Base-by-base conservation (phyloP, 2,329 filamentous ascomycete species). In the Torrubiellomyces zombiae region DNA sequence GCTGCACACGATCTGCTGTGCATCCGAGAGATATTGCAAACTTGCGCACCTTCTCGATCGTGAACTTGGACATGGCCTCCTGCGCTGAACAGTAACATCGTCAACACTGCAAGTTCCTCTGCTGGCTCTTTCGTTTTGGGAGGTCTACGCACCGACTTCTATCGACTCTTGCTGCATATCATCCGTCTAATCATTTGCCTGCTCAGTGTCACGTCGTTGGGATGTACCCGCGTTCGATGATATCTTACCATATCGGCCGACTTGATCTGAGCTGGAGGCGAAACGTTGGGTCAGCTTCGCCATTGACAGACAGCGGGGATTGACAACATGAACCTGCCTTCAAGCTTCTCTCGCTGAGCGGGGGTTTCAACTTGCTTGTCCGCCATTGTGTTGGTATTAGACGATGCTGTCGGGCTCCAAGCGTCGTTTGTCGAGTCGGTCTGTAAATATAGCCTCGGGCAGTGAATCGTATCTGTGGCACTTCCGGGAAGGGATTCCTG, bases 101-200 rank as follows among this genome's bases (percentile, higher is more conserved):
- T 37, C 12, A 15, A 8, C 13, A 17, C 3, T 14, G 15, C 14
- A 15, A 16, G 14, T 20, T 19, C 10, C 13, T 10, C 5, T 11
- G 14, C 3, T 7, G 11, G 18, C 9, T 21, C n/a, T 11, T 16
- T 14, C 11, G 12, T 16, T 4, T 9, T 16, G 21, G 17, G 16
- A 10, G 10, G 17, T 11, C 15, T 11, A 62, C 83, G 40, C 73
- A 94, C 86, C 83, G 48, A 94, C 78, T 69, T 94, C 82, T 45
- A 98, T 80, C 23, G 76, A 81, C 56, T 95, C 86, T 44, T 80
- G 71, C 48, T 94, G 83, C 89, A 98, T 93, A 43, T 94, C 85
- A 31, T 95, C 86, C 43, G 76, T 86, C 89, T 95, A 48, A 40
- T 24, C 13, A 21, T 14, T 16, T 28, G 40, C 56, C 37, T 53